Percentiles rank a stretch among this genome's conserved stretches.
phyloP scores from a whole-genome alignment of 2,329 filamentous ascomycete genomes.

The Fusarium fujikuroi region DNA sequence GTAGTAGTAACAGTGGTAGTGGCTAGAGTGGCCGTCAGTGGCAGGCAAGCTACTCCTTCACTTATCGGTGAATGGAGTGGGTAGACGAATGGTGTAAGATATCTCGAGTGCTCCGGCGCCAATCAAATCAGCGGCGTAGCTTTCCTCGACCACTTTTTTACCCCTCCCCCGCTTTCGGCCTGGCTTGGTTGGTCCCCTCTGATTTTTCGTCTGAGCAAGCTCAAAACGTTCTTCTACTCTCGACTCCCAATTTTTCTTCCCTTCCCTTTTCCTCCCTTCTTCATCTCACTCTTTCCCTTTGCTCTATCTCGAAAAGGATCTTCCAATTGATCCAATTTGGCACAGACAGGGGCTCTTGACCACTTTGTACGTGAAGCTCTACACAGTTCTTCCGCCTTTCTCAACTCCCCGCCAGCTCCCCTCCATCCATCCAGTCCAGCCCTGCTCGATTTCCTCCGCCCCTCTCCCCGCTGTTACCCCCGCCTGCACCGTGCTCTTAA shows the following conservation, averaged over 20 bases:
- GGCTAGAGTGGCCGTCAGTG: not conserved
- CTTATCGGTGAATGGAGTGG: constrained; percentile 4
- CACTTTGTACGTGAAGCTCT: constrained; percentile 36
- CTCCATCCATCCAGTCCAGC: not conserved
- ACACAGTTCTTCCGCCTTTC: not conserved
- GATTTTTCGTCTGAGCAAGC: constrained; percentile 38
- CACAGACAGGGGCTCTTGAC: constrained; percentile 44
- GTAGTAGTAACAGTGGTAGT: not conserved
- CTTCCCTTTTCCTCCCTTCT: constrained; percentile 35
- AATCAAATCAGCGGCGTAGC: constrained; percentile 29
- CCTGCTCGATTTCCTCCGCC: constrained; percentile 24
- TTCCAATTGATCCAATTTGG: constrained; percentile 43
- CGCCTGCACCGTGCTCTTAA: constrained; percentile 38
- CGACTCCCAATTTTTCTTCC: constrained; percentile 34
- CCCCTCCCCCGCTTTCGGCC: constrained; percentile 52
- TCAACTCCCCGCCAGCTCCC: constrained; percentile 7
- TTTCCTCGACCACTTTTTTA: constrained; percentile 36
- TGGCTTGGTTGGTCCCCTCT: constrained; percentile 38
- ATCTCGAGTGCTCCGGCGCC: constrained; percentile 1
- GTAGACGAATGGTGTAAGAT: not conserved
- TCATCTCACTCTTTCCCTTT: constrained; percentile 39
- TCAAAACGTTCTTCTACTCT: constrained; percentile 36
- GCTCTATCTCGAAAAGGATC: constrained; percentile 42
- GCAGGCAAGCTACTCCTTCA: not conserved
- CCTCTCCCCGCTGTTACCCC: constrained; percentile 43